phyloP scores from a whole-genome alignment of 306 rosid genomes.

The Argentina anserina region DNA sequence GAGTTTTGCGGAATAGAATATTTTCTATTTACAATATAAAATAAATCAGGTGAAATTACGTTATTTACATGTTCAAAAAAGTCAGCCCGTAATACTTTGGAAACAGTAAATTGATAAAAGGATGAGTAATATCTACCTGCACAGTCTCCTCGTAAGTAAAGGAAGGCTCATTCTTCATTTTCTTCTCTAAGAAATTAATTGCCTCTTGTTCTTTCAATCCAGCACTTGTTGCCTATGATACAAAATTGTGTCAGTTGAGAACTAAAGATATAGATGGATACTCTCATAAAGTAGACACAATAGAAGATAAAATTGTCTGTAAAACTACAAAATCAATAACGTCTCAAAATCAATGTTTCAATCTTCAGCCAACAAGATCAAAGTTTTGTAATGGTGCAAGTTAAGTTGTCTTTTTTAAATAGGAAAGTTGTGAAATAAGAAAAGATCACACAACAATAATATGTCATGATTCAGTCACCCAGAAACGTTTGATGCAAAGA shows the following conservation, averaged over 20 bases:
- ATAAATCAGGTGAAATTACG: neutral
- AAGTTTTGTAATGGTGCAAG: neutral
- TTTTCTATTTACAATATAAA: neutral
- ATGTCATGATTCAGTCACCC: neutral
- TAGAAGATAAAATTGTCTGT: neutral
- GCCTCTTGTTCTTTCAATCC: constrained; percentile 98
- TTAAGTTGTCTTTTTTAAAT: neutral
- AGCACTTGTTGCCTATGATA: constrained; percentile 88
- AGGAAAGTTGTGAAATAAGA: neutral
- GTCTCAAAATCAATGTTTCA: neutral
- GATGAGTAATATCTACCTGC: constrained; percentile 53
- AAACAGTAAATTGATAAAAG: neutral
- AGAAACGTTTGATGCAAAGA: neutral
- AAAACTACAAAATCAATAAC: neutral
- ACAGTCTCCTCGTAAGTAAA: constrained; percentile 93
- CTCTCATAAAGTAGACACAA: neutral
- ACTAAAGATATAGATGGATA: neutral
- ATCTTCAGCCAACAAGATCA: neutral
- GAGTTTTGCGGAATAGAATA: neutral
- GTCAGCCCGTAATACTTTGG: neutral
- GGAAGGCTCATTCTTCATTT: constrained; percentile 95
- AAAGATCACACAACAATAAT: neutral
- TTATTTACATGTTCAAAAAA: neutral
- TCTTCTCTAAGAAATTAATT: constrained; percentile 96
- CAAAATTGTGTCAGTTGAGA: constrained; percentile 14